Conservation (phyloP, 179 eudicot genomes). For the Actinidia chinensis region DNA sequence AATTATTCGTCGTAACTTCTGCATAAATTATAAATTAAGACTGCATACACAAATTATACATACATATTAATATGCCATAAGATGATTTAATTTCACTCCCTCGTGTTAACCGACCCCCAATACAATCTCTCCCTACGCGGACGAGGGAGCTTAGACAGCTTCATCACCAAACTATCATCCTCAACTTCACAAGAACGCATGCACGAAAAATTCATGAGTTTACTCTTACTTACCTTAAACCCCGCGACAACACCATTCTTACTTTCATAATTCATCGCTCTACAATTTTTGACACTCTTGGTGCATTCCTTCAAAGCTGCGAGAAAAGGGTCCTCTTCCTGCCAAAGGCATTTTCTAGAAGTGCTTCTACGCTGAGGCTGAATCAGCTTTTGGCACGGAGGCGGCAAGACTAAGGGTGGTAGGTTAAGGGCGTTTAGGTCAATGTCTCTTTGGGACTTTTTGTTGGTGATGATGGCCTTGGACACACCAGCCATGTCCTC, state of each 20-base stretch:
- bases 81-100: background rate
- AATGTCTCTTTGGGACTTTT: too few relatives aligned
- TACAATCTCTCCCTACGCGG: background rate
- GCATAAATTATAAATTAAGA: too few relatives aligned
- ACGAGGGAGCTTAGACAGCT: constrained; percentile 24
- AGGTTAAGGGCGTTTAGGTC: background rate
- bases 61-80: too few relatives aligned
- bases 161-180: constrained; percentile 17
- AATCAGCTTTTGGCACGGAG: background rate
- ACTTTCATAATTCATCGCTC: background rate
- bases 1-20: too few relatives aligned
- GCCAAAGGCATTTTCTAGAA: background rate
- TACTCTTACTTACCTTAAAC: background rate
- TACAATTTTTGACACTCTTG: background rate
- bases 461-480: constrained; percentile 17
- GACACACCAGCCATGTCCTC: constrained; percentile 32
- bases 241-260: background rate
- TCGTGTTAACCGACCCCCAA: background rate
- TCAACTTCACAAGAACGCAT: constrained; percentile 26
- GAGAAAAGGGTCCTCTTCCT: constrained; percentile 28
- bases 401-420: background rate
- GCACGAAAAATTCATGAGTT: constrained; percentile 20
- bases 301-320: constrained; percentile 24
- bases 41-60: too few relatives aligned
- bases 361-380: background rate